Evolutionary conservation across 2,329 filamentous ascomycete genomes (phyloP).

Genomic region (Pseudogymnoascus destructans): DNA sequence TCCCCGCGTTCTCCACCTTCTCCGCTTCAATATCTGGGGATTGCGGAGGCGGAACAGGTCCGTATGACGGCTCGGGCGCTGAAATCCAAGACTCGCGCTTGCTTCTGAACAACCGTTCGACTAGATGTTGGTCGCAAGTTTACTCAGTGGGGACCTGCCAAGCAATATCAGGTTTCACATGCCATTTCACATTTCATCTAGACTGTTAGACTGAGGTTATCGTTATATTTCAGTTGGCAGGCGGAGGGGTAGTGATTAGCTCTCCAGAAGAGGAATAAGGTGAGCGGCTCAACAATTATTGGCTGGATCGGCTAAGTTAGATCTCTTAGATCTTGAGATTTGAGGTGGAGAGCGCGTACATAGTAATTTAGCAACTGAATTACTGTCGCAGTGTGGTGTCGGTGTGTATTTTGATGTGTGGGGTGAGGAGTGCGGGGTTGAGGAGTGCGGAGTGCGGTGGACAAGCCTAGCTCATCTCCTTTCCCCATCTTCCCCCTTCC

Average conservation of each 20-base stretch:
- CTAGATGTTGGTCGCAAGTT: background rate
- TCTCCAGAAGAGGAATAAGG: background rate
- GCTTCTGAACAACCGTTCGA: background rate
- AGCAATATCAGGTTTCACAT: background rate
- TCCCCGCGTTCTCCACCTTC: background rate
- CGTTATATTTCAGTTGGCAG: background rate
- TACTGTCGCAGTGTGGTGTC: background rate
- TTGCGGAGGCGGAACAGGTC: background rate
- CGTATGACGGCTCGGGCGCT: background rate
- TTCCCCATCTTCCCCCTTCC: background rate
- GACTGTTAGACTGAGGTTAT: background rate
- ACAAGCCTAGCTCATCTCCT: slow-evolving; percentile 1
- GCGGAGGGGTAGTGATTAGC: background rate
- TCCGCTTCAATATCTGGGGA: background rate
- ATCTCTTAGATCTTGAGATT: background rate
- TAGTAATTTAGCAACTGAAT: no score
- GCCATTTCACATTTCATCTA: background rate
- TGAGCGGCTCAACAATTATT: background rate
- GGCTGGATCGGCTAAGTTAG: background rate
- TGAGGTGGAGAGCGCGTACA: no score
- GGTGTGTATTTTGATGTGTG: background rate
- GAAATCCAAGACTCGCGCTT: background rate
- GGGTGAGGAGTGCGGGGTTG: slow-evolving; percentile 2
- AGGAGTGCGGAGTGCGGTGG: background rate
- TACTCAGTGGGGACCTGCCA: background rate